Conservation (phyloP, 352 stramenopile species). For the Pythium aristosporum region DNA sequence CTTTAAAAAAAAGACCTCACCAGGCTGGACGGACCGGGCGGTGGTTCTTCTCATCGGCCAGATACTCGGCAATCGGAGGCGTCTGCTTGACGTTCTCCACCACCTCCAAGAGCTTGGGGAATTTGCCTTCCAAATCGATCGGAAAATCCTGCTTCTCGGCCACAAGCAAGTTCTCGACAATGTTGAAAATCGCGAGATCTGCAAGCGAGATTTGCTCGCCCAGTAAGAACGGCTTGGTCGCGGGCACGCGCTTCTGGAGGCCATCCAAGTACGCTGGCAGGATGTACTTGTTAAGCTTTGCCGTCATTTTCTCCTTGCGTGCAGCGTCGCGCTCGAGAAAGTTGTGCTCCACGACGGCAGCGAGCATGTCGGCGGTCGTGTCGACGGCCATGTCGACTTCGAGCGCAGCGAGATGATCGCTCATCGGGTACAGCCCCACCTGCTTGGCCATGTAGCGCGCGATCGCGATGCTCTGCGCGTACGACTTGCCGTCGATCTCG, state of each 20-base stretch:
- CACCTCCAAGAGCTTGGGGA: conserved; percentile 28
- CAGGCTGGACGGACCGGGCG: conserved; percentile 19
- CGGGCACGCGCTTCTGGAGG: conserved; percentile 24
- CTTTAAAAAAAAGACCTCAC: neutral
- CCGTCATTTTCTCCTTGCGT: conserved; percentile 30
- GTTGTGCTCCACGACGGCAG: conserved; percentile 24
- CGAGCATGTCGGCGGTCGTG: conserved; percentile 28
- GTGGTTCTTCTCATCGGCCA: conserved; percentile 19
- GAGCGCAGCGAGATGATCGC: conserved; percentile 28
- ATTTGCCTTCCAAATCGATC: conserved; percentile 30
- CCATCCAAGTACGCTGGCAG: conserved; percentile 30
- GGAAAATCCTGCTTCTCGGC: conserved; percentile 30
- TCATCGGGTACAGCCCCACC: conserved; percentile 35
- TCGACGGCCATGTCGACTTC: conserved; percentile 42
- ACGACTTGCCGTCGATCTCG: conserved; percentile 40
- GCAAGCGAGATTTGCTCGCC: conserved; percentile 34
- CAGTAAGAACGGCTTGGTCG: conserved; percentile 32
- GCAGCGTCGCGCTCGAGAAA: conserved; percentile 32
- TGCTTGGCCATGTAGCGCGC: conserved; percentile 43
- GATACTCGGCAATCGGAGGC: conserved; percentile 25
- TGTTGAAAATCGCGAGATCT: conserved; percentile 41
- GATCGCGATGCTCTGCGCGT: conserved; percentile 39
- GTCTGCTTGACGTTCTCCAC: conserved; percentile 19
- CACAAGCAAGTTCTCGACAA: conserved; percentile 35
- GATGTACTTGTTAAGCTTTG: conserved; percentile 30